Evolutionary conservation across 108 stramenopile species (phyloP).

Genomic region (Stephanodiscus triporus): DNA sequence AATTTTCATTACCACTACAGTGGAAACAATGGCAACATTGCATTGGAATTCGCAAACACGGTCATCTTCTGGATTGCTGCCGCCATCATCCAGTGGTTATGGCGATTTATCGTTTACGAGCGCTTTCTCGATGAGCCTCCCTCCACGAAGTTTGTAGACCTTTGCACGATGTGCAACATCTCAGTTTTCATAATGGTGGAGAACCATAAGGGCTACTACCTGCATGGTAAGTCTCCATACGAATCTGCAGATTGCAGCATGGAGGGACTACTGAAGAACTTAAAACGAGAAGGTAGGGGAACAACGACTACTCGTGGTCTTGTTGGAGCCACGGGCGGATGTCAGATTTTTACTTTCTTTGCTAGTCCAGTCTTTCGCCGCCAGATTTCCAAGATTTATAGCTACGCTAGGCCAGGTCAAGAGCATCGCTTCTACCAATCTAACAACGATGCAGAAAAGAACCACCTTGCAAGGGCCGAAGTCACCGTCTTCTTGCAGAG

Average conservation of each 20-base stretch:
- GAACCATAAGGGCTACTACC: conserved; percentile 73
- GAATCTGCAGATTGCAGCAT: conserved; percentile 74
- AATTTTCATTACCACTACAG: conserved; percentile 45
- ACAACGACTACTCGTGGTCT: conserved; percentile 65
- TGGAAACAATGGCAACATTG: conserved; percentile 58
- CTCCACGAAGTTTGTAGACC: conserved; percentile 63
- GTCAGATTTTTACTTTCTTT: conserved; percentile 55
- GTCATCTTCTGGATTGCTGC: conserved; percentile 62
- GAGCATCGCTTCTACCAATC: conserved; percentile 5
- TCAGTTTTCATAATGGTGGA: conserved; percentile 70
- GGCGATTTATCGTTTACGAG: conserved; percentile 63
- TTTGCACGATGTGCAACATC: conserved; percentile 83
- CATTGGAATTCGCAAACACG: conserved; percentile 74
- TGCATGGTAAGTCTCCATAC: conserved; percentile 83
- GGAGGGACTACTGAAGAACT: conserved; percentile 63
- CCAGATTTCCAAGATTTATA: conserved; percentile 49
- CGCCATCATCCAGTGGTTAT: conserved; percentile 60
- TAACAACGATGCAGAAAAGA: conserved; percentile 6
- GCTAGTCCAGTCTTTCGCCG: conserved; percentile 35
- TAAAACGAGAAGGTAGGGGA: conserved; percentile 67
- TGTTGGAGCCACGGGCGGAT: conserved; percentile 39
- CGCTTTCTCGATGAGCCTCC: conserved; percentile 68
- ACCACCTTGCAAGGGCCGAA: conserved; percentile 26
- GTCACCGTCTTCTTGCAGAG: conserved; percentile 22
- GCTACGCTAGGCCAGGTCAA: conserved; percentile 13